A percentile compares a stretch with the other conserved stretches of the same genome.
Conservation (phyloP, 2,329 filamentous ascomycete species). For the Ramularia endophylla region DNA sequence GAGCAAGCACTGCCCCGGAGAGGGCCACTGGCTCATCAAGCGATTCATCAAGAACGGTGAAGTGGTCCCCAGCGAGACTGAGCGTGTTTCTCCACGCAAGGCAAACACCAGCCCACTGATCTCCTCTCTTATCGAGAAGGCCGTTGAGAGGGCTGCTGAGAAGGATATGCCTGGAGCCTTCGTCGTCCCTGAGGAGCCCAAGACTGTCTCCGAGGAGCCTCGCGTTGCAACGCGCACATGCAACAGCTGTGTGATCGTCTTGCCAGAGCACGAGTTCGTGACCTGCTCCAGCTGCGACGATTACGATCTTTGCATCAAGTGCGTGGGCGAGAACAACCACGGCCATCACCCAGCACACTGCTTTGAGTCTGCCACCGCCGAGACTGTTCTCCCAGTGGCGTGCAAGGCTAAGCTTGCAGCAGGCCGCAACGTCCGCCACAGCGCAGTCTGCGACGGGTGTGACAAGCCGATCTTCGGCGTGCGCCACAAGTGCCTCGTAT, state of each 20-base stretch:
- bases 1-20: slow-evolving; percentile 70
- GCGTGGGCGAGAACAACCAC: slow-evolving; percentile 69
- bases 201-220: slow-evolving; percentile 33
- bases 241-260: slow-evolving; percentile 59
- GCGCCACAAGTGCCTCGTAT: slow-evolving; percentile 93
- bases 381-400: slow-evolving; percentile 54
- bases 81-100: slow-evolving; percentile 53
- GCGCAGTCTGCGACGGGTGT: slow-evolving; percentile 91
- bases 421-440: slow-evolving; percentile 75
- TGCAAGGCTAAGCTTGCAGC: slow-evolving; percentile 65
- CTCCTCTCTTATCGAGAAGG: slow-evolving; percentile 1
- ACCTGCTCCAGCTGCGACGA: slow-evolving; percentile 82
- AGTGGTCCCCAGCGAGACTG: slow-evolving; percentile 79
- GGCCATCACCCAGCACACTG: slow-evolving; percentile 86
- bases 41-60: slow-evolving; percentile 71
- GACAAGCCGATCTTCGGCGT: slow-evolving; percentile 81
- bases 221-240: slow-evolving; percentile 57
- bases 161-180: slow-evolving; percentile 41
- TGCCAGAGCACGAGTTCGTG: slow-evolving; percentile 73
- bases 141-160: slow-evolving; percentile 16
- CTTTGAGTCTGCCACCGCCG: slow-evolving; percentile 64
- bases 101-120: slow-evolving; percentile 18
- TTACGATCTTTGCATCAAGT: slow-evolving; percentile 83
- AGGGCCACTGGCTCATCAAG: slow-evolving; percentile 92
- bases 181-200: slow-evolving; percentile 35